Base-by-base conservation (phyloP, 2,329 filamentous ascomycete species). In the Aspergillus sp. region DNA sequence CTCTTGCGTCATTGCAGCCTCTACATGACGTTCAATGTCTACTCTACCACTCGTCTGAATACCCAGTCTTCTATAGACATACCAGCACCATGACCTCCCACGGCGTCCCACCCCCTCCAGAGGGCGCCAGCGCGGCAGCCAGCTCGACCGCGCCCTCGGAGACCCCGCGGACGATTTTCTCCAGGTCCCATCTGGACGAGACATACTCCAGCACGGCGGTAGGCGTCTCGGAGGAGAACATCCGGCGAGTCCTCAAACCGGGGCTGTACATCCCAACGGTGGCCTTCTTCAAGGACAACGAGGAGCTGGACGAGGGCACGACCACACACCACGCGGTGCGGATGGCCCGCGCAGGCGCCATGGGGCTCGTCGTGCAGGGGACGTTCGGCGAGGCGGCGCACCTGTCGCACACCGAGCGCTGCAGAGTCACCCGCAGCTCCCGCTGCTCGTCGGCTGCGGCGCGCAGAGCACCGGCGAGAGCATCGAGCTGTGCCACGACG, bases 301-400 rank as follows among this genome's bases (percentile, higher is more conserved):
- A 82, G 51, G 71, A 81, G 35, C 60, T 82, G 34, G 78, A 82
- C 48, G 67, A 67, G n/a, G 59, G 61, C 16, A 69, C 72, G 20
- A 77, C 77, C 36, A 64, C 68, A 24, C 66, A 61, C 30, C 52
- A 59, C 39, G 74, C 78, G 7, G 12, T 26, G 12, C 71, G 74
- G 41, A 71, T 84, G 14, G 79, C 78, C 19, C 54, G 68, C 30
- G 74, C 76, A 14, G 80, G 80, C 42, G 74, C 83, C 26, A 70
- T 74, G 11, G 80, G 79, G 12, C 67, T 85, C 29, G 75, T 78
- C 28, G 80, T 77, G 2, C 79, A 82, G 52, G 80, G 80, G 20
- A 82, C 76, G 45, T 84, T 84, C 49, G 80, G 80, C 48, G 80
- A 85, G 60, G 79, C 80, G 8, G 78, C 81, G 13, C 78, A 82